Evolutionary conservation across 116 monocot genomes (phyloP).

Genomic region (Posidonia oceanica): DNA sequence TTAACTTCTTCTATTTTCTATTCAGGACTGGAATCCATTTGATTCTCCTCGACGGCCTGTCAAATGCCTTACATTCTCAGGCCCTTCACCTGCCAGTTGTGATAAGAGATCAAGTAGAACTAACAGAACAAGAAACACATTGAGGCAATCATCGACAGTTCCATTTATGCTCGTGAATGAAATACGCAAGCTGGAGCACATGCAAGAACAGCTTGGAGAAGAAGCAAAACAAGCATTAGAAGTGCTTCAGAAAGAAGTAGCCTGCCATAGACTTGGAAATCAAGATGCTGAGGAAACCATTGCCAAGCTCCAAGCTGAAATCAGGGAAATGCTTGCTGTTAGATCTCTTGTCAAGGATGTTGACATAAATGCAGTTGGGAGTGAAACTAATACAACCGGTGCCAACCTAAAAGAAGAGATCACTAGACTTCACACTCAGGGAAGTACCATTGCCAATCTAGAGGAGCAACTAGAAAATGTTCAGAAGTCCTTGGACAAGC

Average conservation of each 20-base stretch:
- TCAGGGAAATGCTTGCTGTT: conserved; percentile 59
- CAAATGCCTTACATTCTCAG: conserved; percentile 81
- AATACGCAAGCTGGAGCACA: conserved; percentile 87
- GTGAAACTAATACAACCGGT: conserved; percentile 10
- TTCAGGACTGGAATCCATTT: conserved; percentile 53
- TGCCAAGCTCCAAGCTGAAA: conserved; percentile 86
- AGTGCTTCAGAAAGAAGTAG: conserved; percentile 92
- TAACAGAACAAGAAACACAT: conserved; percentile 25
- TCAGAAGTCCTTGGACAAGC: conserved; percentile 85
- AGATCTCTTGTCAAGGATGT: conserved; percentile 44
- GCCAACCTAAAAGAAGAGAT: conserved; percentile 94
- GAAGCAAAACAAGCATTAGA: conserved; percentile 80
- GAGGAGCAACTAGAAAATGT: conserved; percentile 90
- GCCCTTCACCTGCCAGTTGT: conserved; percentile 19
- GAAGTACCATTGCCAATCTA: conserved; percentile 67
- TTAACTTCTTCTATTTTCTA: background rate
- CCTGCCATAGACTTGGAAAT: conserved; percentile 79
- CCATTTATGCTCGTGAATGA: conserved; percentile 81
- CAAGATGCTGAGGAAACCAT: conserved; percentile 93
- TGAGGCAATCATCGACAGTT: conserved; percentile 86
- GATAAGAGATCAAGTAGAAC: conserved; percentile 14
- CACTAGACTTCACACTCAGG: conserved; percentile 78
- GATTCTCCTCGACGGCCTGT: conserved; percentile 42
- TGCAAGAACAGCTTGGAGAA: conserved; percentile 78
- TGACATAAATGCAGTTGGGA: conserved; percentile 6